Percentiles rank a stretch among this genome's conserved stretches.
phyloP scores from a whole-genome alignment of 352 stramenopile species.

The Plasmopara viticola region DNA sequence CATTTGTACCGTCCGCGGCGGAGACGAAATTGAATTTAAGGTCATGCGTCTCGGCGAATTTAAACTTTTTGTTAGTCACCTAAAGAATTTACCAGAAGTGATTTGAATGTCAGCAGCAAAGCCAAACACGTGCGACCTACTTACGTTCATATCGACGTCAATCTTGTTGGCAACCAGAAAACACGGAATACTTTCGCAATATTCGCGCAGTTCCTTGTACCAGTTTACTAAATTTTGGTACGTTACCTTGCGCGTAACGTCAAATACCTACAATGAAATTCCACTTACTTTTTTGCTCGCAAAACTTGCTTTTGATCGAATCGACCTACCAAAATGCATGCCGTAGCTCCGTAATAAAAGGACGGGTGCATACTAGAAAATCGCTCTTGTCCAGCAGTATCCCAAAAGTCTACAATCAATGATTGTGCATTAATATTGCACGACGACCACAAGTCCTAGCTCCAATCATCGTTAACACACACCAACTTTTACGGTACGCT shows the following conservation, averaged over 20 bases:
- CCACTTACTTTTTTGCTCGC: no score
- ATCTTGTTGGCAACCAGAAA: slow-evolving; percentile 97
- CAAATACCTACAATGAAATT: slow-evolving; percentile 67
- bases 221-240: slow-evolving; percentile 91
- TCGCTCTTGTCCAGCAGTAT: slow-evolving; percentile 93
- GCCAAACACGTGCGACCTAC: slow-evolving; percentile 4
- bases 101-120: background rate
- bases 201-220: slow-evolving; percentile 89
- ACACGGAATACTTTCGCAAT: slow-evolving; percentile 90
- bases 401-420: slow-evolving; percentile 87
- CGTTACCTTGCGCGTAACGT: slow-evolving; percentile 93
- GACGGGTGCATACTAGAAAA: slow-evolving; percentile 94
- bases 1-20: slow-evolving; percentile 92
- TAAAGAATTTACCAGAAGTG: slow-evolving; percentile 15
- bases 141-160: slow-evolving; percentile 90
- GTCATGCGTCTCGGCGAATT: slow-evolving; percentile 92
- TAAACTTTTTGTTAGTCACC: slow-evolving; percentile 96
- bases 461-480: slow-evolving; percentile 1
- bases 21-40: slow-evolving; percentile 93
- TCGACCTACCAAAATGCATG: slow-evolving; percentile 77
- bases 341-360: slow-evolving; percentile 94
- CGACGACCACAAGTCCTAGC: background rate
- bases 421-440: background rate
- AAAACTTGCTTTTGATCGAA: no score
- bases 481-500: slow-evolving; percentile 63